Evolutionary conservation across 129 eudicot species (phyloP), one percentile per base, ranked within the genome.

Genomic region (Pseudognaphalium luteoalbum): DNA sequence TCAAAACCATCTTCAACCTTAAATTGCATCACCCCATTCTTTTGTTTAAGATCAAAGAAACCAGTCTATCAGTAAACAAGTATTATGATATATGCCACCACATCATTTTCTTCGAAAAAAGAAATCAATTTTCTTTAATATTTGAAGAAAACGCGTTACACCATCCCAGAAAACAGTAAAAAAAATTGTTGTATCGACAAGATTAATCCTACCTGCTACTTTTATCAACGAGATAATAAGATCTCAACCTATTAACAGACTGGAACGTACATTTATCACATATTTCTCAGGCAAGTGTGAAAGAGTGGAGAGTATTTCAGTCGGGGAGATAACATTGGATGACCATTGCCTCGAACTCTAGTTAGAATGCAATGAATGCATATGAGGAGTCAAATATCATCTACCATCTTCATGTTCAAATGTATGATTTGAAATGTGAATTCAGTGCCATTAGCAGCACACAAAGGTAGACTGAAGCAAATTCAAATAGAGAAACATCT

Each of bases 341-440:
- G 77, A 63, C 17, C 42, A 32, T 57, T 21, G 66, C 71, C 66
- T 71, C 71, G 16, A 2, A 47, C 65, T 61, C 25, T 33, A 71
- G n/a, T 56, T 71, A 78, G 67, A 57, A 33, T 62, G 66, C 77
- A 71, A 65, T 71, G 72, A 79, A 79, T 79, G 68, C 62, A 71
- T 34, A 70, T 47, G 65, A 78, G 14, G 28, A 78, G 72, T 78
- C 72, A 78, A 61, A 70, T 60, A 70, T 60, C 77, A 44, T 47
- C 71, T 37, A 35, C 12, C 7, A 56, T 68, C 16, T 74, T 77
- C 29, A 78, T 66, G 62, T 70, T 59, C 71, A 30, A 42, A 54
- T 20, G 12, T 14, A 14, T 59, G 76, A 71, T 59, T 71, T 65
- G 44, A 70, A 61, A 35, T 61, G 44, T 62, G 41, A 64, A 21